phyloP scores from a whole-genome alignment of 192 early-diverging fungal genomes.

The Gonapodya prolifera region DNA sequence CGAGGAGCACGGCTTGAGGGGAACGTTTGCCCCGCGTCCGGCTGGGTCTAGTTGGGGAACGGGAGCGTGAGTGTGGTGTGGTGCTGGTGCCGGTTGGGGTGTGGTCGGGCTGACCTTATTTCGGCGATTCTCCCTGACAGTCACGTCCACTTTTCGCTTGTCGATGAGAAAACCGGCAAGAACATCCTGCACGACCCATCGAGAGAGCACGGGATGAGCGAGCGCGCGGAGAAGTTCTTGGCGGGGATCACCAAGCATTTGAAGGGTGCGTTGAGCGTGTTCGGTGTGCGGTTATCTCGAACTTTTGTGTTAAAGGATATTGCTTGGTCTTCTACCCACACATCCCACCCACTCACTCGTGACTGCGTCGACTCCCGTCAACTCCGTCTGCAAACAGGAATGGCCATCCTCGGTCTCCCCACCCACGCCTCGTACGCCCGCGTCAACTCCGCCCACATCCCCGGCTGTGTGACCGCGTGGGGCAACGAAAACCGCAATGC shows the following conservation, averaged over 20 bases:
- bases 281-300: not conserved
- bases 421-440: not conserved
- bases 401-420: not conserved
- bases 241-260: not conserved
- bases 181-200: not conserved
- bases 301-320: too few species aligned
- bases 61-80: not conserved
- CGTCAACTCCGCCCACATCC: not conserved
- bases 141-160: not conserved
- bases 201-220: not conserved
- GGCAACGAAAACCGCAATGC: not conserved
- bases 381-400: not conserved
- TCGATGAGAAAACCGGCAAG: not conserved
- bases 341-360: too few species aligned
- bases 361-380: not conserved
- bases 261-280: not conserved
- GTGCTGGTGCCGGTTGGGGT: not conserved
- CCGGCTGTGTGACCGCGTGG: not conserved
- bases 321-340: too few species aligned
- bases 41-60: not conserved
- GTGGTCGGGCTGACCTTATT: not conserved
- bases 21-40: not conserved
- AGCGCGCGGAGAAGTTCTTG: not conserved
- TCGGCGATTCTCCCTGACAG: not conserved
- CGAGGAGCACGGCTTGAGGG: not conserved